Evolutionary conservation across 2,329 filamentous ascomycete species (phyloP).

Genomic region (Arthroderma uncinatum): DNA sequence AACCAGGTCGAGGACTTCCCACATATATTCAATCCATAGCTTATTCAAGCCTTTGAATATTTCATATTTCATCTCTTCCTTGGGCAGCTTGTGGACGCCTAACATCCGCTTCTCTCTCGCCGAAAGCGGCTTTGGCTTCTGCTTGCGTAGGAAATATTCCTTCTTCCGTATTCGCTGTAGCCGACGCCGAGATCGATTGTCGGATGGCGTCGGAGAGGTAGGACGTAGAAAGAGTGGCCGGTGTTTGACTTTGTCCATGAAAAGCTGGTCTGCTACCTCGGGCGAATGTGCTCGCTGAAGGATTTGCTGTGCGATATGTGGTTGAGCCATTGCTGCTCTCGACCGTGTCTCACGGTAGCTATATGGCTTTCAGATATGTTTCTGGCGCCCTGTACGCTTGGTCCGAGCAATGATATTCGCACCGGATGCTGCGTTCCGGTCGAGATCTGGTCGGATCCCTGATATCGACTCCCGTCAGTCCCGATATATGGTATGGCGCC

Average conservation of each 20-base stretch:
- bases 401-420: no score
- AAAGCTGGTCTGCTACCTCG: constrained; percentile 58
- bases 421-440: no score
- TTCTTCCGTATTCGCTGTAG: constrained; percentile 38
- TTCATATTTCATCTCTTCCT: constrained; percentile 56
- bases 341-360: neutral
- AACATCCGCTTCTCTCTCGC: constrained; percentile 64
- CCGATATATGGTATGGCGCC: no score
- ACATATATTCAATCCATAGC: constrained; percentile 77
- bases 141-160: constrained; percentile 36
- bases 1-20: constrained; percentile 58
- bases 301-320: constrained; percentile 49
- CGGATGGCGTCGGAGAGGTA: constrained; percentile 53
- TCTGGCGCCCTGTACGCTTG: no score
- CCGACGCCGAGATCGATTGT: constrained; percentile 45
- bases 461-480: no score
- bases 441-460: no score
- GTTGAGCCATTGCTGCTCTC: constrained; percentile 15
- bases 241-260: constrained; percentile 69
- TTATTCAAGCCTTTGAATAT: constrained; percentile 66
- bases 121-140: constrained; percentile 59
- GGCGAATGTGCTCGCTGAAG: constrained; percentile 71
- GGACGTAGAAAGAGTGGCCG: constrained; percentile 70
- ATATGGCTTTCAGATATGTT: neutral
- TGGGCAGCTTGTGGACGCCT: constrained; percentile 63